phyloP scores from a whole-genome alignment of 1,139 yeast species.

The Candida dubliniensis region DNA sequence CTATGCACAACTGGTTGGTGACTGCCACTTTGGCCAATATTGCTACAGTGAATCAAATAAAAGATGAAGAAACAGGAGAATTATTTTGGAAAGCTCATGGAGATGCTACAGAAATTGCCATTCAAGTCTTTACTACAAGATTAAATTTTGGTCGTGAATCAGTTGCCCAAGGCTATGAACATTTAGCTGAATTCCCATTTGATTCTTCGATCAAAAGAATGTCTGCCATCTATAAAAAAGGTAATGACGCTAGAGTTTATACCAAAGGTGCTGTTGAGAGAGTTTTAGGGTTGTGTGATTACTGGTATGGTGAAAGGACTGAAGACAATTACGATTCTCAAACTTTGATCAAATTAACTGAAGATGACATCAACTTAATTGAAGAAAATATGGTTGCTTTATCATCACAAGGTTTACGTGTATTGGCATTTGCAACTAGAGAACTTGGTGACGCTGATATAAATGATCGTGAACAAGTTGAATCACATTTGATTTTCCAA shows the following conservation, averaged over 20 bases:
- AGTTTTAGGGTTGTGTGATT: slow-evolving; percentile 55
- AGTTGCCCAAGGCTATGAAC: slow-evolving; percentile 33
- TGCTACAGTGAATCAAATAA: slow-evolving; percentile 51
- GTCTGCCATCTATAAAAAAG: slow-evolving; percentile 57
- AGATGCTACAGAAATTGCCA: slow-evolving; percentile 84
- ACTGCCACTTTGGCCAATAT: slow-evolving; percentile 74
- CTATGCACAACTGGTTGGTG: slow-evolving; percentile 49
- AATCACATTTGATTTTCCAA: slow-evolving; percentile 54
- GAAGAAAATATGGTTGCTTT: slow-evolving; percentile 62
- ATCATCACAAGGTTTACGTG: slow-evolving; percentile 71
- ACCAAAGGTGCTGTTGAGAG: slow-evolving; percentile 85
- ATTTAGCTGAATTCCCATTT: slow-evolving; percentile 70
- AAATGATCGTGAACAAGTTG: slow-evolving; percentile 52
- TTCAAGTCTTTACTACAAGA: slow-evolving; percentile 68
- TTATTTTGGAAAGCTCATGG: slow-evolving; percentile 71
- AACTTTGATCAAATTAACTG: slow-evolving; percentile 36
- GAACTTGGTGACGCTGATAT: slow-evolving; percentile 21
- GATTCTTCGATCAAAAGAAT: slow-evolving; percentile 77
- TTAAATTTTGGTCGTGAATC: slow-evolving; percentile 48
- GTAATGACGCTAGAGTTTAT: slow-evolving; percentile 39
- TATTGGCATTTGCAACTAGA: slow-evolving; percentile 65
- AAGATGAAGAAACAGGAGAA: slow-evolving; percentile 39
- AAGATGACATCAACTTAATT: slow-evolving; percentile 40
- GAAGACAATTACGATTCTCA: slow-evolving; percentile 13
- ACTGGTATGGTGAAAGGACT: slow-evolving; percentile 45